Percentiles rank a stretch among this genome's conserved stretches.
These are phyloP conservation scores for Aureobasidium subglaciale DNA, from an alignment of 2,329 filamentous ascomycete genomes.

Conservation along the genomic window DNA sequence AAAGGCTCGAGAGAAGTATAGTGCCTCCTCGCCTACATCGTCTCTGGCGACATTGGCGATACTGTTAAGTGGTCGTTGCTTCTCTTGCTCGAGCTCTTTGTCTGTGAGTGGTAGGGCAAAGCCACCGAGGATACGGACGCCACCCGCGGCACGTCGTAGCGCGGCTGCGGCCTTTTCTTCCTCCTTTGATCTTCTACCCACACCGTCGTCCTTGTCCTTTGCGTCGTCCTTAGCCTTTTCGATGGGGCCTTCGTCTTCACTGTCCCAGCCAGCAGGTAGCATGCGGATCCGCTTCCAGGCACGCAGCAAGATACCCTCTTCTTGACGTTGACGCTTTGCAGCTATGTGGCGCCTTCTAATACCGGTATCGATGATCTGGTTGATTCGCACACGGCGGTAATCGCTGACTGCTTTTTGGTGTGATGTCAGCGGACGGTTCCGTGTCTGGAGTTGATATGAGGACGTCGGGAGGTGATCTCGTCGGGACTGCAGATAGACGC, in stretches of 20 bases:
- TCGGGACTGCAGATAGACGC: not conserved
- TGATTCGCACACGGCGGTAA: conserved; percentile 71
- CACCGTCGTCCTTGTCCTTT: conserved; percentile 15
- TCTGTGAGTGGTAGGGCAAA: conserved; percentile 8
- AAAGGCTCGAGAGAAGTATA: conserved; percentile 30
- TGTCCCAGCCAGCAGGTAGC: conserved; percentile 41
- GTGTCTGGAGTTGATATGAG: conserved; percentile 34
- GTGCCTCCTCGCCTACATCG: conserved; percentile 70
- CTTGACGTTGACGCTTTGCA: conserved; percentile 54
- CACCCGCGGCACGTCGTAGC: conserved; percentile 42
- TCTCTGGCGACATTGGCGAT: conserved; percentile 47
- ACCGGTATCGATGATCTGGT: conserved; percentile 71
- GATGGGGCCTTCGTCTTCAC: conserved; percentile 31
- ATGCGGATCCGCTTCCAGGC: conserved; percentile 57
- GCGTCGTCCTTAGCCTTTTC: conserved; percentile 14
- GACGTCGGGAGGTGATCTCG: conserved; percentile 28
- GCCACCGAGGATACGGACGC: conserved; percentile 34
- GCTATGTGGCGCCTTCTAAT: conserved; percentile 59
- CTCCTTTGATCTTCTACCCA: conserved; percentile 21
- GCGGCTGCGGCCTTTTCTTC: conserved; percentile 14
- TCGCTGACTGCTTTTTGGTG: conserved; percentile 76
- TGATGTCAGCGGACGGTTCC: conserved; percentile 69
- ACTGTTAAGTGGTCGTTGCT: not conserved
- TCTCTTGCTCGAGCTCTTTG: conserved; percentile 13
- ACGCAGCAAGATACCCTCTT: conserved; percentile 60